These are phyloP conservation scores for Alternaria triticina DNA, from an alignment of 2,329 filamentous ascomycete genomes.

Conservation along the genomic window DNA sequence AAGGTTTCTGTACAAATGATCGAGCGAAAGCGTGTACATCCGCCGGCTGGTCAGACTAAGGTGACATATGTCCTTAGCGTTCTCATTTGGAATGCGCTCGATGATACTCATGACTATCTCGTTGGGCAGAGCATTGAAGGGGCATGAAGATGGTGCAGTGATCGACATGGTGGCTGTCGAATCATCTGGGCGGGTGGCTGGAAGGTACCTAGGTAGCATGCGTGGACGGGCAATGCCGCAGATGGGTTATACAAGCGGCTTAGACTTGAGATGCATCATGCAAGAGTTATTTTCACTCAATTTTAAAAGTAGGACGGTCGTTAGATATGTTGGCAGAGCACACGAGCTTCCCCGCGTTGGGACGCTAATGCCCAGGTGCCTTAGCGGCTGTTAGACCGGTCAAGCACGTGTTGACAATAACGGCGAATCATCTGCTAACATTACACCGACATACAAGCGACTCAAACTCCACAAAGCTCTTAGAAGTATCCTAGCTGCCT, in stretches of 20 bases:
- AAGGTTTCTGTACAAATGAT: conserved; percentile 2
- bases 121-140: conserved; percentile 5
- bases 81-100: conserved; percentile 6
- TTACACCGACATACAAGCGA: background rate
- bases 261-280: background rate
- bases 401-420: background rate
- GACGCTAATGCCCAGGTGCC: background rate
- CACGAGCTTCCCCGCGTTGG: background rate
- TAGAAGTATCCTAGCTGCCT: background rate
- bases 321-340: background rate
- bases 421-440: background rate
- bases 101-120: conserved; percentile 9
- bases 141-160: background rate
- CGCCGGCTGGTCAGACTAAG: conserved; percentile 7
- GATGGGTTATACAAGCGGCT: background rate
- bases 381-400: background rate
- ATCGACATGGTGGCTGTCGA: background rate
- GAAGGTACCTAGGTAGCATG: background rate
- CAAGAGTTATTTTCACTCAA: background rate
- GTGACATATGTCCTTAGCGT: background rate
- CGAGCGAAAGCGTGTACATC: conserved; percentile 7
- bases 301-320: background rate
- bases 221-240: background rate
- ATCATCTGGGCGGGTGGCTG: background rate
- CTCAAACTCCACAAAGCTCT: background rate